Evolutionary conservation across 2,329 filamentous ascomycete genomes (phyloP).

Genomic region (Zasmidium citrigriseum): DNA sequence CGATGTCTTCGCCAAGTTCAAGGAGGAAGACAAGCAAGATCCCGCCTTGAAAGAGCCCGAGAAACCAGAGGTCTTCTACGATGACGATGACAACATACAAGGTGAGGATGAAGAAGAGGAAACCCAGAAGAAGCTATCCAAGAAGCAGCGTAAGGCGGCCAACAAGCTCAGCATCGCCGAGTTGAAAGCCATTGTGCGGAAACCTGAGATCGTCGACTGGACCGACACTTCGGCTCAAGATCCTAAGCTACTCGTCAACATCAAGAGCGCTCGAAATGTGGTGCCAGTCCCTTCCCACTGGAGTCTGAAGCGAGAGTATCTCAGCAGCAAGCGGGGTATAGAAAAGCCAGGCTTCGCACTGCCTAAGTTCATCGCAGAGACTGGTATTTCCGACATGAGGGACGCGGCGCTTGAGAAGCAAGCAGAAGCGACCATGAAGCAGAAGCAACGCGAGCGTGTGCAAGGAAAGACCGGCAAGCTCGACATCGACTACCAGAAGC

Average conservation of each 20-base stretch:
- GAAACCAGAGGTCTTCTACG: constrained; percentile 81
- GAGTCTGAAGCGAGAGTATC: constrained; percentile 94
- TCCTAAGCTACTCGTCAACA: constrained; percentile 83
- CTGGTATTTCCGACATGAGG: constrained; percentile 96
- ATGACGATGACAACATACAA: constrained; percentile 83
- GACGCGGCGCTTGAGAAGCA: constrained; percentile 96
- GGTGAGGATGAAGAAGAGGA: constrained; percentile 75
- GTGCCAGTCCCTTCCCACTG: constrained; percentile 93
- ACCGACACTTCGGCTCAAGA: constrained; percentile 91
- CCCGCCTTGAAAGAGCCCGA: constrained; percentile 66
- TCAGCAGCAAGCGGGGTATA: constrained; percentile 94
- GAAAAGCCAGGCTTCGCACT: constrained; percentile 92
- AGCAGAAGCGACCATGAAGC: constrained; percentile 85
- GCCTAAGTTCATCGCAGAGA: constrained; percentile 96
- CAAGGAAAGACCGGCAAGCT: constrained; percentile 95
- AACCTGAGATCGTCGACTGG: constrained; percentile 96
- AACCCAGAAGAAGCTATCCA: constrained; percentile 71
- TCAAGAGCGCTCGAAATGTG: constrained; percentile 93
- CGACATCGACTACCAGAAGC: constrained; percentile 97
- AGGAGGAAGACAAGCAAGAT: constrained; percentile 51
- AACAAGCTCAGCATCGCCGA: constrained; percentile 94
- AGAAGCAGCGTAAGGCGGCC: constrained; percentile 89
- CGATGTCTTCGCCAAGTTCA: constrained; percentile 79
- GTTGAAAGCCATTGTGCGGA: constrained; percentile 85
- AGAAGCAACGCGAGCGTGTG: constrained; percentile 92